Evolutionary conservation across 225 moss, liverwort and hornwort species (phyloP), one percentile per base, ranked within the genome.

Genomic region (Marchantia polymorpha): DNA sequence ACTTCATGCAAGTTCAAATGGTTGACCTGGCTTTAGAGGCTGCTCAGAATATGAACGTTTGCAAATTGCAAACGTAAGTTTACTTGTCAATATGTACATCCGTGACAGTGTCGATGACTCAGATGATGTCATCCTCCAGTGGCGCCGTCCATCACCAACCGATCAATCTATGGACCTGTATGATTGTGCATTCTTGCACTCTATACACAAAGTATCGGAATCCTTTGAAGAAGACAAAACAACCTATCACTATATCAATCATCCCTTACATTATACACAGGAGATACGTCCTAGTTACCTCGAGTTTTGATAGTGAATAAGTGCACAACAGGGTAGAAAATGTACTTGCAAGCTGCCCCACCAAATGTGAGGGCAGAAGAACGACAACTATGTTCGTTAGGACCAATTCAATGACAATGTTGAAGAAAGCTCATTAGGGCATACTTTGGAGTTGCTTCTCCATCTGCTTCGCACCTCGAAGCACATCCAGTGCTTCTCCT

Each of bases 401-500:
- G 67, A 67, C 31, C 67, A 67, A 29, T 10, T 39, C 27, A 29
- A 12, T 12, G 14, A 13, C 29, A 67, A 39, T 39, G 39, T 39
- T 54, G 39, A 59, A 29, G 58, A 59, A 58, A 61, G 12, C 20
- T 79, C 71, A 88, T 64, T 86, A 89, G 7, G 78, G 49, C 78
- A 95, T 75, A 78, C 89, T 64, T 64, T 85, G 29, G 59, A 99
- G 91, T 68, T 92, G 89, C 83, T 99, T 95, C 88, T 99, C 99
- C 65, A 99, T 83, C 67, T 83, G 85, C 86, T 99, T 99, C 25
- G 93, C 93, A 74, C 90, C 91, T 69, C 92, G 93, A 76, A 95
- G 90, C 82, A 88, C 84, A 66, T 95, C 94, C 83, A 95, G 69
- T 17, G 99, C 99, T 86, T 99, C 95, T 16, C 72, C 85, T 76